Evolutionary conservation across 2,329 filamentous ascomycete species (phyloP), one percentile per base, ranked within the genome.

Genomic region (Furcasterigmium sp.): DNA sequence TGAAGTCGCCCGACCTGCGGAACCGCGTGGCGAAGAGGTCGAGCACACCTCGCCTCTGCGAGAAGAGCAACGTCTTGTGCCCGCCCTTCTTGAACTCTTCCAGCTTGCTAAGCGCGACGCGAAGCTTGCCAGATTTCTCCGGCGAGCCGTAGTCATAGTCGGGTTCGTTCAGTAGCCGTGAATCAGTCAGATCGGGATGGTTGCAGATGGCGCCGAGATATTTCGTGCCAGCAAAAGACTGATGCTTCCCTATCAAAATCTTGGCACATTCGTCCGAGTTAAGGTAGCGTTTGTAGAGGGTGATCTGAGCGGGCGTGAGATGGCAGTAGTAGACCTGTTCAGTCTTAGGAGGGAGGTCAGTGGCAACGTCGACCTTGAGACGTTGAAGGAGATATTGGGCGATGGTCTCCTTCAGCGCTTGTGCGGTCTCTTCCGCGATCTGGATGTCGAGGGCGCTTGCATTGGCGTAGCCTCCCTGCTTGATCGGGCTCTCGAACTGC

Each of bases 281-380:
- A 3, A 97, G 70, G 53, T 95, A 97, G 5, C 76, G 71, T 58
- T 90, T 79, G 53, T 98, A 98, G 1, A 84, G 84, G 25, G 84
- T 75, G 39, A 87, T 78, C 59, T 98, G 93, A 13, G 83, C 68
- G 42, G 77, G 76, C 0, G 91, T 95, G 48, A 98, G 70, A 59
- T 94, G 95, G 68, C 93, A 97, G 62, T 98, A 97, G 3, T 98
- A 72, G 0, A 98, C 93, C 53, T 95, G 88, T 60, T 98, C 93
- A 40, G 84, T 95, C 73, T 98, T 98, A 63, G 95, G 88, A 0
- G 93, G 93, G 11, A 98, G 70, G 61, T 97, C 91, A 8, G 91
- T 81, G 5, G 93, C 91, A 13, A 98, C 93, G 61, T 98, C 93
- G 2, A 86, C 80, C 64, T 98, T 98, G 59, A 95, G 81, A 8